These are phyloP conservation scores for Ascoidea tarda DNA, from an alignment of 805 yeast genomes.

Conservation along the genomic window DNA sequence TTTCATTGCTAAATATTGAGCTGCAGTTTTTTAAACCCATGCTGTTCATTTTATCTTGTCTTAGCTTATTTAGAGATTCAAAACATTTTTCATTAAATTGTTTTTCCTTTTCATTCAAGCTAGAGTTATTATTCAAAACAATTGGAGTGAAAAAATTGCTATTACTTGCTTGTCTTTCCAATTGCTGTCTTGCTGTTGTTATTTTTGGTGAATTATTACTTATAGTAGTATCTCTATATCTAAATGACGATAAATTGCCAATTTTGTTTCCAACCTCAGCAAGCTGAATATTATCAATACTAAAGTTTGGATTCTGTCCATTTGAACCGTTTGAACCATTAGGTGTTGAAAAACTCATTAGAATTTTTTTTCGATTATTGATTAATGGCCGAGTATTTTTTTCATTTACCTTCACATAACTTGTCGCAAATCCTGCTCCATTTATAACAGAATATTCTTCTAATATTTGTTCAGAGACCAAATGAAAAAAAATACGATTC, in stretches of 20 bases:
- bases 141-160: neutral
- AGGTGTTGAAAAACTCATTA: conserved; percentile 29
- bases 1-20: conserved; percentile 21
- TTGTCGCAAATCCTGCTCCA: conserved; percentile 66
- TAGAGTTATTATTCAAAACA: neutral
- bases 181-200: neutral
- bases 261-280: conserved; percentile 5
- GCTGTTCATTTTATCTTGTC: conserved; percentile 28
- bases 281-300: conserved; percentile 7
- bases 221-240: neutral
- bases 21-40: conserved; percentile 21
- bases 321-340: neutral
- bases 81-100: conserved; percentile 18
- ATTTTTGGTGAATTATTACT: neutral
- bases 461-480: conserved; percentile 51
- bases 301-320: neutral
- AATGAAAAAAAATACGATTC: conserved; percentile 71
- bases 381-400: conserved; percentile 36
- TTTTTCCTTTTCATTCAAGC: neutral
- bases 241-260: neutral
- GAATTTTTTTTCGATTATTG: conserved; percentile 27
- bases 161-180: neutral
- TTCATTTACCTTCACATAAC: conserved; percentile 51
- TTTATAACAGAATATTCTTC: conserved; percentile 62
- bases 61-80: conserved; percentile 22